Evolutionary conservation across 768 basidiomycete species (phyloP), one percentile per base, ranked within the genome.

Genomic region (Lepiota venenata): DNA sequence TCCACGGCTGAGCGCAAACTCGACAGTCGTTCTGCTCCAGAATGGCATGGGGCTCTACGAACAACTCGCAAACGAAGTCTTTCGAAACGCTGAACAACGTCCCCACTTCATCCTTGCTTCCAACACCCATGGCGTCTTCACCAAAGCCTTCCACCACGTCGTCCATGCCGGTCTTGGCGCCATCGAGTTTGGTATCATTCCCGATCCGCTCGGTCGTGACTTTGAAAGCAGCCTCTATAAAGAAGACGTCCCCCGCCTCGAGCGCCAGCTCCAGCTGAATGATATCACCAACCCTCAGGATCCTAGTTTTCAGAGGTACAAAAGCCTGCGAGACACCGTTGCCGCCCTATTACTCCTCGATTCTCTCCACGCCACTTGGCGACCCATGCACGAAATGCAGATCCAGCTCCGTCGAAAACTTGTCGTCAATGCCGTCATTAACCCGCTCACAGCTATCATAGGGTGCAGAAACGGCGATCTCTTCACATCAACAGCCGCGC

Each of bases 21-120:
- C 87, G 41, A 96, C 94, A 35, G 84, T 98, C 59, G 90, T 96
- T 2, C 80, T 99, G n/a, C 69, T 98, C 50, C 91, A 96, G 64
- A 96, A 96, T 65, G 96, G 96, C 21, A 90, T 97, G 85, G 96
- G 93, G 10, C 72, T 95, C 8, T 91, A 93, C 67, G 95, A 98
- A 60, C 72, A 82, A 56, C 76, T 97, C 45, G 66, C 91, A 15
- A 63, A 71, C 5, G 61, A 77, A 5, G 61, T 93, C 40, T 98
- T 93, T 67, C 85, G 79, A 16, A 87, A 93, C 66, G 79, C 85
- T 20, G 66, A 75, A 32, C 73, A 76, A 25, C 83, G 95, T 36
- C 95, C 95, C 11, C 85, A 90, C 62, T 93, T 98, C 65, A 80
- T 98, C 58, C 71, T 96, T 50, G 86, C 87, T 12, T 82, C 84